Percentiles rank a stretch among this genome's conserved stretches.
These are phyloP conservation scores for Fusarium temperatum DNA, from an alignment of 2,329 filamentous ascomycete species.

Conservation along the genomic window DNA sequence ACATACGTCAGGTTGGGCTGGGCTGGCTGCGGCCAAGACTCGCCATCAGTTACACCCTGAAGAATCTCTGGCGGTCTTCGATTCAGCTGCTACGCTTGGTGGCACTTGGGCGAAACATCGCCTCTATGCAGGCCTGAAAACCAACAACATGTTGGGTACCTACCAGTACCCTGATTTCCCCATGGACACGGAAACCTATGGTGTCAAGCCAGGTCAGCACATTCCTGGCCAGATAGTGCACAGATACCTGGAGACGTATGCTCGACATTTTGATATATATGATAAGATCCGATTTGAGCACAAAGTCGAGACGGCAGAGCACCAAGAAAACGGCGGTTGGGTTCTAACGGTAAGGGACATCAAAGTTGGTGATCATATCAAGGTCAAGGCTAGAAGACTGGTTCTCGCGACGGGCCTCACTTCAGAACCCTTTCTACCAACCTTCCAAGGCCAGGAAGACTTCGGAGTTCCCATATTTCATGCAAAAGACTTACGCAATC, in stretches of 20 bases:
- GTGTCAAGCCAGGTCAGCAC: constrained; percentile 55
- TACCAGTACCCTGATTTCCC: constrained; percentile 80
- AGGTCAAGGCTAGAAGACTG: constrained; percentile 56
- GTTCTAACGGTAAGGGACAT: constrained; percentile 24
- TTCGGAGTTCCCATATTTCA: constrained; percentile 62
- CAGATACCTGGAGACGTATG: constrained; percentile 58
- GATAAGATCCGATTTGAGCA: constrained; percentile 52
- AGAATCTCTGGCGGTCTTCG: constrained; percentile 66
- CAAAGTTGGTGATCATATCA: constrained; percentile 24
- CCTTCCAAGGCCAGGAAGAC: constrained; percentile 55
- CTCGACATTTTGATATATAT: constrained; percentile 53
- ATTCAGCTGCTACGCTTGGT: constrained; percentile 65
- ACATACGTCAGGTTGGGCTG: constrained; percentile 51
- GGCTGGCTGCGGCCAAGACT: constrained; percentile 69
- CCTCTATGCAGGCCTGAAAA: constrained; percentile 74
- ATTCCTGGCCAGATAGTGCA: constrained; percentile 59
- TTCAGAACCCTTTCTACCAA: constrained; percentile 56
- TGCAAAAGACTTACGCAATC: constrained; percentile 54
- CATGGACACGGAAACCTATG: constrained; percentile 66
- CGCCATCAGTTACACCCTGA: constrained; percentile 67
- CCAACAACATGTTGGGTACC: constrained; percentile 77
- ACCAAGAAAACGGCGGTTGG: constrained; percentile 55
- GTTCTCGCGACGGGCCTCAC: constrained; percentile 66
- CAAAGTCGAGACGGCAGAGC: constrained; percentile 55
- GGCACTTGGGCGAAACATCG: constrained; percentile 76